Percentiles rank a stretch among this genome's conserved stretches.
Conservation (phyloP, 306 rosid genomes). For the Sindora glabra region DNA sequence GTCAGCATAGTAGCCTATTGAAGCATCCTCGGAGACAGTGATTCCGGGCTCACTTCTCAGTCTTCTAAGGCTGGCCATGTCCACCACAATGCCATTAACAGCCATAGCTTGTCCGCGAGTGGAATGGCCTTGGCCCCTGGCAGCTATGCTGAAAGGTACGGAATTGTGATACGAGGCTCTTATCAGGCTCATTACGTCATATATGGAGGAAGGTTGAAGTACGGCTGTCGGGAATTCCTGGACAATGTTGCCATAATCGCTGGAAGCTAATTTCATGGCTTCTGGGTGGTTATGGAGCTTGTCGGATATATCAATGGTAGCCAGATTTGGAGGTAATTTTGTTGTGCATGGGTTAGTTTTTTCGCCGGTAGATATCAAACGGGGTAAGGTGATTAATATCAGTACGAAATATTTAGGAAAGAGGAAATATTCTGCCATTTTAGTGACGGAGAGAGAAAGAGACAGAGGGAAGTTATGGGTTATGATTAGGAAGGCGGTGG, state of each 20-base stretch:
- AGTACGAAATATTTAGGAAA: no score
- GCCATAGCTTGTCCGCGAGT: constrained; percentile 43
- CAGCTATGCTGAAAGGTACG: constrained; percentile 37
- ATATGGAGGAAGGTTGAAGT: constrained; percentile 31
- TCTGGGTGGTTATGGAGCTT: constrained; percentile 37
- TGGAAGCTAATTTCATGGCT: constrained; percentile 37
- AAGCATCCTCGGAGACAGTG: background rate
- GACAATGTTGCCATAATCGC: constrained; percentile 60
- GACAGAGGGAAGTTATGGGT: no score
- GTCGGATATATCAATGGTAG: no score
- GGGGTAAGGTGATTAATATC: no score
- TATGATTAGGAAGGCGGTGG: no score
- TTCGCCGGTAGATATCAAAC: no score
- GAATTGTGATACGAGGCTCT: constrained; percentile 23
- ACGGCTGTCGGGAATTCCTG: constrained; percentile 32
- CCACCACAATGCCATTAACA: constrained; percentile 35
- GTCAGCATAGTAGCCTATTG: constrained; percentile 33
- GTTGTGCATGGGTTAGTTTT: no score
- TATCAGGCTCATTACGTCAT: constrained; percentile 38
- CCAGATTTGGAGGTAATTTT: no score
- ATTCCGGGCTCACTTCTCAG: constrained; percentile 10
- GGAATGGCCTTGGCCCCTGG: constrained; percentile 40
- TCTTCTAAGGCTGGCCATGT: constrained; percentile 26
- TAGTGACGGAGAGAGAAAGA: no score
- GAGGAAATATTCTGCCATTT: no score